Base-by-base conservation (phyloP, 805 yeast genomes). In the Suhomyces pyralidae region DNA sequence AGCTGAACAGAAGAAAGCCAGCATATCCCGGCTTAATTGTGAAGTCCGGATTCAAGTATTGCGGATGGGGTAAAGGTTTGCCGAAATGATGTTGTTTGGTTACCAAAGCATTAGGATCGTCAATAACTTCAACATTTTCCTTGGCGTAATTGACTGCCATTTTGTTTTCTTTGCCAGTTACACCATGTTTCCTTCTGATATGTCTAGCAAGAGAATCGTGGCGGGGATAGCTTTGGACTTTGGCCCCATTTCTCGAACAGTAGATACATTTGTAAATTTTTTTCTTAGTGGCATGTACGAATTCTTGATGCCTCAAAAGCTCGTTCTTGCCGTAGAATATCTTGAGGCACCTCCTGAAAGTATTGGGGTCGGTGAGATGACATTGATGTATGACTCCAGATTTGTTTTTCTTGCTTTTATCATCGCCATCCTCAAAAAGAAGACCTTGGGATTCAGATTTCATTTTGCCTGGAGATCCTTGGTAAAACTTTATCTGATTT, bases 181-280 rank as follows among this genome's bases (percentile, higher is more conserved):
- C 68, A 1, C 77, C 76, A 58, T 75, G 79, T 55, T 74, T 74
- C 48, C 79, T 60, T 22, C 79, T 60, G 8, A 75, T 72, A 53
- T 75, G 79, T 47, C 79, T 63, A 1, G 79, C 76, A 44, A 75
- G 61, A 10, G 78, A 73, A 55, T 75, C 79, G 55, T 74, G 78
- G 17, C 79, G 60, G 1, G 79, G 79, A 53, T 75, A 75, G 52
- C 75, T 67, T 55, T 74, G 78, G 0, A 71, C 67, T 52, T 66
- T 70, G 8, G 66, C 57, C 4, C 74, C 73, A 50, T 57, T 63
- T 43, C 64, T 57, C 24, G 71, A 61, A 58, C 79, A 75, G 51
- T 73, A 75, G 10, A 69, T 62, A 58, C 79, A 75, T 52, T 70
- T 68, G 61, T 70, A 75, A 12, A 74, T 68, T 51, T 68, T 71